phyloP scores from a whole-genome alignment of 805 yeast genomes.

The Pichia pseudocactophila region DNA sequence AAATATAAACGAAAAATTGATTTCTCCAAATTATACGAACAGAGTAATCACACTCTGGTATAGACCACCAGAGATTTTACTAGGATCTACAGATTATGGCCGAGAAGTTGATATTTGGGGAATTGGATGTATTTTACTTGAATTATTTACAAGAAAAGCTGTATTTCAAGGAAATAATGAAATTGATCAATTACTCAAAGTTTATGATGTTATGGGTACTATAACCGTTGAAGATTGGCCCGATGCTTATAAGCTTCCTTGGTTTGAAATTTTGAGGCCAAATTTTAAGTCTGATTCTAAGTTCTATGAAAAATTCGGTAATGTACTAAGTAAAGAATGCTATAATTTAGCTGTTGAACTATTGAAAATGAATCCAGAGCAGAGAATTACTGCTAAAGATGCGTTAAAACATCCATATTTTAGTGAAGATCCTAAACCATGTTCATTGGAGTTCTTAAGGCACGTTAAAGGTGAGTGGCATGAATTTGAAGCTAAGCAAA shows the following conservation, averaged over 20 bases:
- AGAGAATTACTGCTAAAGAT: constrained; percentile 56
- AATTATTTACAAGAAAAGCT: constrained; percentile 66
- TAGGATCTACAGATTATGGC: constrained; percentile 88
- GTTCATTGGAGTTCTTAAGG: constrained; percentile 45
- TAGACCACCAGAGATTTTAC: constrained; percentile 86
- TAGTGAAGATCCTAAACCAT: constrained; percentile 55
- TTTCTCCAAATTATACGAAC: constrained; percentile 79
- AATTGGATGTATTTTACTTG: constrained; percentile 82
- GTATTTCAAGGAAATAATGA: constrained; percentile 87
- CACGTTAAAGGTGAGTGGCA: constrained; percentile 86
- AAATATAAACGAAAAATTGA: constrained; percentile 35
- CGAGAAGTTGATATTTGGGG: constrained; percentile 96
- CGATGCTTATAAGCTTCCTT: constrained; percentile 66
- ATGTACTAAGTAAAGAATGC: constrained; percentile 39
- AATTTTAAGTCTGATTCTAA: constrained; percentile 28
- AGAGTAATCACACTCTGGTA: constrained; percentile 96
- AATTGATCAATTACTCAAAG: constrained; percentile 67
- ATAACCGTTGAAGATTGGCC: constrained; percentile 75
- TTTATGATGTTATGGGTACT: constrained; percentile 81
- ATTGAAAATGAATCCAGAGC: constrained; percentile 58
- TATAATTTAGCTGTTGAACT: constrained; percentile 58
- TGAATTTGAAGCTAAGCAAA: constrained; percentile 87
- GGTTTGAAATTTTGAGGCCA: constrained; percentile 84
- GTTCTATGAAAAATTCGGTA: constrained; percentile 36
- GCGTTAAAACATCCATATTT: constrained; percentile 73